These are phyloP conservation scores for Brachypodium distachyon DNA, from an alignment of 202 grass and related monocot species.

Conservation along the genomic window DNA sequence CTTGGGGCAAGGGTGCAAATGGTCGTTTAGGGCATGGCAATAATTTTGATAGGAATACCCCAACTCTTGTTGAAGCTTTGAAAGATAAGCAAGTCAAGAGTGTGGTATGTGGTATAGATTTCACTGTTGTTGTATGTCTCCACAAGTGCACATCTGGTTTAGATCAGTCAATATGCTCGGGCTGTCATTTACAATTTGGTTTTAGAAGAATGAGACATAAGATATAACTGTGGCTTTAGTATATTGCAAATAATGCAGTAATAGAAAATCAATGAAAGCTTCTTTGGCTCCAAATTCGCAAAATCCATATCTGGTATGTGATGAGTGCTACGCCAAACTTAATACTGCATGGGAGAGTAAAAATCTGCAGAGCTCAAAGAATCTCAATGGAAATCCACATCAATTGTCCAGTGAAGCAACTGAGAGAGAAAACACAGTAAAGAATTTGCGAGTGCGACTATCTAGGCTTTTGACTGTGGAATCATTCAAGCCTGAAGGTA, in stretches of 20 bases:
- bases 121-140: conserved; percentile 49
- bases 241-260: conserved; percentile 67
- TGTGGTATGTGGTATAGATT: conserved; percentile 51
- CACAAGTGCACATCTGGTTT: conserved; percentile 46
- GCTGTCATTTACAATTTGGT: conserved; percentile 49
- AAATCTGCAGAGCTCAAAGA: conserved; percentile 25
- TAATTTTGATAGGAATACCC: conserved; percentile 35
- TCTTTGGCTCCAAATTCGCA: conserved; percentile 58
- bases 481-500: conserved; percentile 35
- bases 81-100: conserved; percentile 69
- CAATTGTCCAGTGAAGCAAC: conserved; percentile 32
- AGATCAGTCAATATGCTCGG: conserved; percentile 62
- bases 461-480: conserved; percentile 50
- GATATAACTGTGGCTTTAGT: conserved; percentile 74
- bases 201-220: conserved; percentile 72
- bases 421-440: conserved; percentile 25
- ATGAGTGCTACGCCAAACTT: conserved; percentile 58
- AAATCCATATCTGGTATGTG: conserved; percentile 65
- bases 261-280: conserved; percentile 50
- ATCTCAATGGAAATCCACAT: conserved; percentile 23
- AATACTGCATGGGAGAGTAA: conserved; percentile 13
- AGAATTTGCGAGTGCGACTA: conserved; percentile 28
- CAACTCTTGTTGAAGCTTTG: conserved; percentile 54
- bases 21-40: conserved; percentile 60
- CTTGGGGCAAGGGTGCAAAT: conserved; percentile 71